Conservation (phyloP, 2,329 filamentous ascomycete genomes). For the Bimuria novae-zelandiae region DNA sequence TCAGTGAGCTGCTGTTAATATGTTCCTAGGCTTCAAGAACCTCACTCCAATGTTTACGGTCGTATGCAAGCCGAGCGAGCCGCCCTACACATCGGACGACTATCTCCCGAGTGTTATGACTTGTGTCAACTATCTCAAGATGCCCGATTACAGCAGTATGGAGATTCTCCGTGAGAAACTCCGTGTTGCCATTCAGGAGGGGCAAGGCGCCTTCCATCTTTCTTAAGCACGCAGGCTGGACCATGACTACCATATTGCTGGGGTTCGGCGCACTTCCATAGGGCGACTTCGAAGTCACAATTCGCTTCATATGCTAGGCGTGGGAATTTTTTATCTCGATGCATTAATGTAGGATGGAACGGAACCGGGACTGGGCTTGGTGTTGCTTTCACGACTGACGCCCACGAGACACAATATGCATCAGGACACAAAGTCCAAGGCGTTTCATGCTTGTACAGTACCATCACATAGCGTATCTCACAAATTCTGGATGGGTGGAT, state of each 20-base stretch:
- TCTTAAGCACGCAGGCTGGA: slow-evolving; percentile 59
- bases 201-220: slow-evolving; percentile 96
- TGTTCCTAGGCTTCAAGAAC: slow-evolving; percentile 80
- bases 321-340: not conserved
- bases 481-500: slow-evolving; percentile 1
- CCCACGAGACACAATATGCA: slow-evolving; percentile 8
- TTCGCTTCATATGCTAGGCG: not conserved
- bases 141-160: slow-evolving; percentile 88
- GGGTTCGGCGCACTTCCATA: slow-evolving; percentile 6
- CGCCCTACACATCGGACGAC: slow-evolving; percentile 90
- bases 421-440: slow-evolving; percentile 7
- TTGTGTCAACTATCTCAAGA: slow-evolving; percentile 97
- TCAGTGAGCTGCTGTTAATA: slow-evolving; percentile 5
- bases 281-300: not conserved
- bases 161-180: slow-evolving; percentile 78
- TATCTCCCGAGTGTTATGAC: slow-evolving; percentile 99
- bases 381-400: slow-evolving; percentile 3
- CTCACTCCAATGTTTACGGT: slow-evolving; percentile 99
- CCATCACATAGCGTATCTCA: slow-evolving; percentile 8
- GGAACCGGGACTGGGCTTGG: not conserved
- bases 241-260: not conserved
- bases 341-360: slow-evolving; percentile 7
- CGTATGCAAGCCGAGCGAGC: slow-evolving; percentile 97
- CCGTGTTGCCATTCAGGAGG: slow-evolving; percentile 86
- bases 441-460: slow-evolving; percentile 11